Base-by-base conservation (phyloP, 2,329 filamentous ascomycete species). In the Trichoderma afroharzianum region DNA sequence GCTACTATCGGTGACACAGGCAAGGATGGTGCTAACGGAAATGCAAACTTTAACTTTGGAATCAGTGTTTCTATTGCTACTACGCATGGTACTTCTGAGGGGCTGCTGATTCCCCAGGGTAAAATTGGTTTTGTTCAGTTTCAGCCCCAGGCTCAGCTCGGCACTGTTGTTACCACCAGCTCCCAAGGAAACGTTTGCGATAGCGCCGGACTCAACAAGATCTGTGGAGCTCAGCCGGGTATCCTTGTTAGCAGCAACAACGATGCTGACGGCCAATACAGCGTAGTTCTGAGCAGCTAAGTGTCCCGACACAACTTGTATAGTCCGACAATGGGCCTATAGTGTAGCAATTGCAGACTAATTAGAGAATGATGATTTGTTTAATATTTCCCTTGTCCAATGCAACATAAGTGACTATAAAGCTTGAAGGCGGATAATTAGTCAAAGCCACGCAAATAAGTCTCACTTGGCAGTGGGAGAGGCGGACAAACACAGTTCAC, bases 91-190 rank as follows among this genome's bases (percentile, higher is more conserved):
- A 71, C 70, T 18, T 32, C 70, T 4, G 63, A 68, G n/a, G 70
- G 70, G 7, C 70, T 71, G 21, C 26, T 55, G 58, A 71, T 71
- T 33, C 70, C 70, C 12, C 62, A 68, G 24, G 63, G 63, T 21
- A 67, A 71, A 30, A 68, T 61, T 28, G 63, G 70, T 7, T 71
- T 69, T 61, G 70, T 71, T 6, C 62, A 71, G n/a, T 71, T 71
- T 14, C 62, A 67, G 36, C 70, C 70, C 21, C 70, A 71, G 28
- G 70, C 70, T 50, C 26, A 43, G 24, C 21, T 71, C 5, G 70
- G 70, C 36, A 71, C 70, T 33, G 70, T 71, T 28, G 63, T 71
- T 28, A 71, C 70, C 8, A 68, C 70, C 6, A 68, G 63, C 26
- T 59, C 63, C 2, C 21, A 32, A 26, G 55, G 55, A 26, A 63